These are phyloP conservation scores for Monosporascus cannonballus DNA, from an alignment of 2,329 filamentous ascomycete genomes.

Conservation along the genomic window DNA sequence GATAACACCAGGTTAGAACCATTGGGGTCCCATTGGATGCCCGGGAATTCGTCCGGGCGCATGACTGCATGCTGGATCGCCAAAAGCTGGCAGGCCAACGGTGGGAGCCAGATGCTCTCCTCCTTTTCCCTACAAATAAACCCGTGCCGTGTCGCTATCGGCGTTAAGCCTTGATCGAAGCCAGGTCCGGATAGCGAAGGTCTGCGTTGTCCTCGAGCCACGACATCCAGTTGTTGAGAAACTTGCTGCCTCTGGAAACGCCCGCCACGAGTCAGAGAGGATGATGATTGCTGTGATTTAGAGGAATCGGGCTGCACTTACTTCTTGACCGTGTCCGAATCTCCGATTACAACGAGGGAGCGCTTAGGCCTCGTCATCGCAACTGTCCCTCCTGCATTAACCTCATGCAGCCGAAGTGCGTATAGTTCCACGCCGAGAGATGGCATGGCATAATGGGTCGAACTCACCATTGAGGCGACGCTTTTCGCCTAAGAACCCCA, in stretches of 20 bases:
- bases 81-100: too few species aligned
- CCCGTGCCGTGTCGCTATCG: too few species aligned
- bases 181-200: slow-evolving; percentile 74
- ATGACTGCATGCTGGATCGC: too few species aligned
- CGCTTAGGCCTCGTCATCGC: slow-evolving; percentile 94
- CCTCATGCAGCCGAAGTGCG: slow-evolving; percentile 8
- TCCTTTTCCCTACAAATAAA: not conserved
- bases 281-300: not conserved
- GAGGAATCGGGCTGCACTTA: slow-evolving; percentile 42
- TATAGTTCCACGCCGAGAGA: not conserved
- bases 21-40: too few species aligned
- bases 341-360: slow-evolving; percentile 84
- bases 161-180: slow-evolving; percentile 18
- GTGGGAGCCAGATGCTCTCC: not conserved
- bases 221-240: slow-evolving; percentile 86
- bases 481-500: slow-evolving; percentile 91
- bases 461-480: slow-evolving; percentile 79
- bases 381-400: slow-evolving; percentile 48
- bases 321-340: slow-evolving; percentile 87
- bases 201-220: slow-evolving; percentile 87
- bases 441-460: not conserved
- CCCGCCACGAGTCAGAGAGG: slow-evolving; percentile 8
- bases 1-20: too few species aligned
- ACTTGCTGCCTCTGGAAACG: slow-evolving; percentile 60
- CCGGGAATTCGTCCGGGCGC: too few species aligned